phyloP scores from a whole-genome alignment of 345 rosid genomes.

The Murraya paniculata region DNA sequence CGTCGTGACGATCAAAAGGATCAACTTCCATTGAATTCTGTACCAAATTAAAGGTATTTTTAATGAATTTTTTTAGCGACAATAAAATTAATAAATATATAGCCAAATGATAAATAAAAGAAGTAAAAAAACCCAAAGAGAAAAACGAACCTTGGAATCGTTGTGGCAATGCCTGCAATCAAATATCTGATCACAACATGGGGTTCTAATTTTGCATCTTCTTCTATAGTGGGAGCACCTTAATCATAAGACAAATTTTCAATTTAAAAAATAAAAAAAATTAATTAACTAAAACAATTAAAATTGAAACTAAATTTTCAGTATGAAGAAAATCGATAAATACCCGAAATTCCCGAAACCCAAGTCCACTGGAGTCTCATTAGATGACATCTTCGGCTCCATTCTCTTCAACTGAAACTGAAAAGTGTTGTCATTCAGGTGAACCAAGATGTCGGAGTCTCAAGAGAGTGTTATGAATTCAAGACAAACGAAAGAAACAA shows the following conservation, averaged over 20 bases:
- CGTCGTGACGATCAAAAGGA: slow-evolving; percentile 42
- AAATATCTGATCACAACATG: slow-evolving; percentile 50
- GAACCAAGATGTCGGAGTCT: too few relatives aligned
- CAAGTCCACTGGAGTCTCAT: slow-evolving; percentile 1
- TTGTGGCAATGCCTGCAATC: slow-evolving; percentile 56
- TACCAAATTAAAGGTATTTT: background rate
- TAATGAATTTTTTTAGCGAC: background rate
- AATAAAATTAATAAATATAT: too few relatives aligned
- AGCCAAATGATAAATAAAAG: background rate
- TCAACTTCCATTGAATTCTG: slow-evolving; percentile 38
- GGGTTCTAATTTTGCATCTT: slow-evolving; percentile 51
- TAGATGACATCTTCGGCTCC: slow-evolving; percentile 12
- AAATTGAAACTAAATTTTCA: too few relatives aligned
- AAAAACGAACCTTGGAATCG: slow-evolving; percentile 33
- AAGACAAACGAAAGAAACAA: too few relatives aligned
- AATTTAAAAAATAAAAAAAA: background rate
- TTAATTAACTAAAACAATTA: background rate
- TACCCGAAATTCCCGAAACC: slow-evolving; percentile 34
- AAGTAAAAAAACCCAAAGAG: background rate
- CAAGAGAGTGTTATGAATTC: too few relatives aligned
- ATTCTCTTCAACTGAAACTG: background rate
- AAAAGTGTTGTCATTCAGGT: background rate
- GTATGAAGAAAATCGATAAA: background rate
- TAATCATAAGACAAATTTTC: background rate
- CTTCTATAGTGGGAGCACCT: slow-evolving; percentile 52